Percentiles rank a stretch among this genome's conserved stretches.
Conservation (phyloP, 192 early-diverging fungal genomes). For the Fimicolochytrium jonesii region DNA sequence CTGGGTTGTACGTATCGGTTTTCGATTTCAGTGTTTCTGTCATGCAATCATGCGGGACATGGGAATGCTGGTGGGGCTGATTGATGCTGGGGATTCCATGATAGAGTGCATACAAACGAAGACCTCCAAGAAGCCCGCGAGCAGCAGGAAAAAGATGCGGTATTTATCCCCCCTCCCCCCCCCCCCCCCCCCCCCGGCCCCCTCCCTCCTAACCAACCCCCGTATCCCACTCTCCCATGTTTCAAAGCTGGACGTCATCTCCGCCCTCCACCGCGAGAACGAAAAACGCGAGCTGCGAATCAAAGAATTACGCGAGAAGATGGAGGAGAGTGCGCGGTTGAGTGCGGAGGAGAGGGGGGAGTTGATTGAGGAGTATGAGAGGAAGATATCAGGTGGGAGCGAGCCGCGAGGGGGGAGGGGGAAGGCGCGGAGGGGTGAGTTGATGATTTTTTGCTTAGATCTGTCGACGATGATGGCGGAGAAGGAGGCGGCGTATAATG, state of each 20-base stretch:
- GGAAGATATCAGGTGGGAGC: constrained; percentile 40
- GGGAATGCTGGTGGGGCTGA: too few relatives aligned
- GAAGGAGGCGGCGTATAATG: constrained; percentile 54
- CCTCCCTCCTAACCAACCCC: too few relatives aligned
- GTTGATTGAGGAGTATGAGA: constrained; percentile 41
- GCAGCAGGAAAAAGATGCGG: constrained; percentile 60
- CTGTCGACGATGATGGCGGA: constrained; percentile 45
- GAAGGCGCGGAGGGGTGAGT: background rate
- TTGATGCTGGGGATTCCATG: too few relatives aligned
- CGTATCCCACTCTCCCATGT: background rate
- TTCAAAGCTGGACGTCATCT: constrained; percentile 57
- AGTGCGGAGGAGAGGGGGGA: constrained; percentile 31
- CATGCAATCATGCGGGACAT: too few relatives aligned
- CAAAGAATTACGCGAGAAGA: constrained; percentile 37
- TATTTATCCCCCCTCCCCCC: too few relatives aligned
- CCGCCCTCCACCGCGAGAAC: constrained; percentile 51
- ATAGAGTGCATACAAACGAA: constrained; percentile 47
- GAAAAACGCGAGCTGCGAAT: constrained; percentile 50
- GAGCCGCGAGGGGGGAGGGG: background rate
- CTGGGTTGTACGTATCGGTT: constrained; percentile 30
- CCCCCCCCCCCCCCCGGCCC: too few relatives aligned
- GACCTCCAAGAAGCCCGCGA: constrained; percentile 46
- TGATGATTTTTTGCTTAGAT: constrained; percentile 32
- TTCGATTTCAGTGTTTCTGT: too few relatives aligned
- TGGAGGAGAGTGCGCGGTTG: constrained; percentile 31